Conservation (phyloP, 257 asterid genomes). For the Solanum tarijense region DNA sequence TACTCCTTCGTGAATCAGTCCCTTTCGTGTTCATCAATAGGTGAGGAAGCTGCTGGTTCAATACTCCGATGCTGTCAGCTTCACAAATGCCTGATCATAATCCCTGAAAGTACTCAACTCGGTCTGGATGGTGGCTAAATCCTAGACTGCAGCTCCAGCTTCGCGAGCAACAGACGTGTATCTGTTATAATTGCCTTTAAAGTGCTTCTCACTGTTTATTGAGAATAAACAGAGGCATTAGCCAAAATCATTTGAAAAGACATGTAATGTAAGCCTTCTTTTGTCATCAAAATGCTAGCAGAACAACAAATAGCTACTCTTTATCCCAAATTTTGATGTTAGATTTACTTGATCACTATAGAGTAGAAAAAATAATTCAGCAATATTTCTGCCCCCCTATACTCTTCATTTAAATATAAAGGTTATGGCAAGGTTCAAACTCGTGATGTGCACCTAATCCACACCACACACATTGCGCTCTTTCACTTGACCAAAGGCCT, state of each 20-base stretch:
- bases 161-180: not conserved
- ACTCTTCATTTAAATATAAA: not conserved
- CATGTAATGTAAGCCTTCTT: not conserved
- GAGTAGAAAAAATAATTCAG: not conserved
- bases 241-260: not conserved
- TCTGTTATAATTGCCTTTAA: not conserved
- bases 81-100: not conserved
- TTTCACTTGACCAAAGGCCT: not conserved
- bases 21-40: not conserved
- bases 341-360: not conserved
- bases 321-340: not conserved
- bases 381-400: not conserved
- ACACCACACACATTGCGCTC: not conserved
- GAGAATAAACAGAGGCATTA: not conserved
- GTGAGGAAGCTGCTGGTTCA: not conserved
- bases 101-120: not conserved
- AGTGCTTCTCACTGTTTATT: not conserved
- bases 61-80: not conserved
- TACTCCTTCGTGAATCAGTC: not conserved
- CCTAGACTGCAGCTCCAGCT: not conserved
- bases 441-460: not conserved
- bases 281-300: not conserved
- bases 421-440: not conserved
- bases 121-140: not conserved
- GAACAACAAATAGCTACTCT: not conserved